Conservation (phyloP, 2,329 filamentous ascomycete genomes). For the Sarocladium kiliense region DNA sequence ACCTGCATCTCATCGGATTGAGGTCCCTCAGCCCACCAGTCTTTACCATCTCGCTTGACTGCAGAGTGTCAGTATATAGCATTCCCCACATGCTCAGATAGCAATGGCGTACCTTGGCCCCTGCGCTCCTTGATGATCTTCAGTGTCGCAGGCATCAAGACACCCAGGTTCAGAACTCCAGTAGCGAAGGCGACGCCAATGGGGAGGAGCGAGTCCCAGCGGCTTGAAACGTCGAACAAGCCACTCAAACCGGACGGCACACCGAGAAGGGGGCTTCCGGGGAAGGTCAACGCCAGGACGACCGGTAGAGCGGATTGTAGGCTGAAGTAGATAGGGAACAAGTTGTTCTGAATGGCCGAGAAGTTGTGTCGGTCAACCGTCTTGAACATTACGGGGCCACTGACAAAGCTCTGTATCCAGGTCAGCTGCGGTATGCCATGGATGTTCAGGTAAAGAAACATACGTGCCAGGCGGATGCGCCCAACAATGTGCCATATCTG, state of each 20-base stretch:
- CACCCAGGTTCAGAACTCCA: conserved; percentile 63
- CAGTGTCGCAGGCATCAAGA: conserved; percentile 71
- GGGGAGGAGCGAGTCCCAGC: conserved; percentile 61
- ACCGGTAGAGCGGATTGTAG: conserved; percentile 74
- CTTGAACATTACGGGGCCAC: conserved; percentile 70
- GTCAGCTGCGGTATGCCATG: conserved; percentile 13
- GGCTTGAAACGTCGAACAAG: conserved; percentile 54
- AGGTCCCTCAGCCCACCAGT: conserved; percentile 70
- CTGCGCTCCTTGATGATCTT: conserved; percentile 70
- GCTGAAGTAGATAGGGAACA: conserved; percentile 86
- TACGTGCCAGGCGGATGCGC: conserved; percentile 82
- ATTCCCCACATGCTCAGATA: conserved; percentile 13
- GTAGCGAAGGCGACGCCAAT: conserved; percentile 66
- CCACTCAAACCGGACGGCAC: conserved; percentile 45
- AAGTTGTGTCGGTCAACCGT: conserved; percentile 76
- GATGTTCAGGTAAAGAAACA: conserved; percentile 1
- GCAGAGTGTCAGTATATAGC: neutral
- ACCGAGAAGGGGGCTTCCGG: conserved; percentile 50
- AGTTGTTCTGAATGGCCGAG: conserved; percentile 68
- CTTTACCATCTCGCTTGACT: conserved; percentile 87
- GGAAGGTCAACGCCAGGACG: conserved; percentile 74
- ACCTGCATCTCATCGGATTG: conserved; percentile 80
- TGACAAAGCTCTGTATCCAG: conserved; percentile 62
- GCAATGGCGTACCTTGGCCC: conserved; percentile 62
- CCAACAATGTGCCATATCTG: conserved; percentile 84